A percentile compares a stretch with the other conserved stretches of the same genome.
Evolutionary conservation across 1,139 yeast species (phyloP).

Genomic region (Yamadazyma dushanensis): DNA sequence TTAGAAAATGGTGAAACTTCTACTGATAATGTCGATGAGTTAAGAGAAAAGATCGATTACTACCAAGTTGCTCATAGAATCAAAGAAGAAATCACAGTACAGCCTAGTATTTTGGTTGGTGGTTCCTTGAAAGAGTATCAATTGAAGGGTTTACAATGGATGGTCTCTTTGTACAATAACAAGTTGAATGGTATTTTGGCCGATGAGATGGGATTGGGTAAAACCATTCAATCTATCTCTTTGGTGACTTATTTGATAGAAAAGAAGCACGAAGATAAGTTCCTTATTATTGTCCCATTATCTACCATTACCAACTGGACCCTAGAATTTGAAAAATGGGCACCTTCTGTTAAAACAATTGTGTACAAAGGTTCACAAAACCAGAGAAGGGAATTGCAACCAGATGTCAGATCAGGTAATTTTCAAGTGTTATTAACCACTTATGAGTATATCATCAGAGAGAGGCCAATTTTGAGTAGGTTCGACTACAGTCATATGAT

Average conservation of each 20-base stretch:
- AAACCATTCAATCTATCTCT: conserved; percentile 92
- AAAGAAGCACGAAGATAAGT: conserved; percentile 69
- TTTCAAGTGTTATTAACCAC: conserved; percentile 79
- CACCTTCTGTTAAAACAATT: conserved; percentile 66
- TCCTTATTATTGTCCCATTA: conserved; percentile 78
- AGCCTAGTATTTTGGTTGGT: conserved; percentile 73
- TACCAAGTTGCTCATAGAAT: conserved; percentile 79
- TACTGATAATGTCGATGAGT: conserved; percentile 37
- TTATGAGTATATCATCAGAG: conserved; percentile 76
- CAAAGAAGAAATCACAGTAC: conserved; percentile 62
- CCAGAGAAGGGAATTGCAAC: conserved; percentile 65
- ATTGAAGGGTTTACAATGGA: conserved; percentile 93
- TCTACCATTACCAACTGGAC: conserved; percentile 88
- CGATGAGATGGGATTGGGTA: conserved; percentile 98
- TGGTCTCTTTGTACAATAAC: conserved; percentile 92
- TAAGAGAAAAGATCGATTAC: conserved; percentile 65
- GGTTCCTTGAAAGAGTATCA: conserved; percentile 93
- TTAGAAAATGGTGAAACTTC: conserved; percentile 18
- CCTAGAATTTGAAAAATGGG: conserved; percentile 84
- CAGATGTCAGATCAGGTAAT: conserved; percentile 61
- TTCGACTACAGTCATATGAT: conserved; percentile 84
- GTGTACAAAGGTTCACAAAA: conserved; percentile 76
- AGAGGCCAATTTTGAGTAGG: conserved; percentile 64
- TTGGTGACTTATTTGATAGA: conserved; percentile 84
- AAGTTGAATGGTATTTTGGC: conserved; percentile 94